phyloP scores from a whole-genome alignment of 1,284 basidiomycete species.

The Sporisorium graminicola region DNA sequence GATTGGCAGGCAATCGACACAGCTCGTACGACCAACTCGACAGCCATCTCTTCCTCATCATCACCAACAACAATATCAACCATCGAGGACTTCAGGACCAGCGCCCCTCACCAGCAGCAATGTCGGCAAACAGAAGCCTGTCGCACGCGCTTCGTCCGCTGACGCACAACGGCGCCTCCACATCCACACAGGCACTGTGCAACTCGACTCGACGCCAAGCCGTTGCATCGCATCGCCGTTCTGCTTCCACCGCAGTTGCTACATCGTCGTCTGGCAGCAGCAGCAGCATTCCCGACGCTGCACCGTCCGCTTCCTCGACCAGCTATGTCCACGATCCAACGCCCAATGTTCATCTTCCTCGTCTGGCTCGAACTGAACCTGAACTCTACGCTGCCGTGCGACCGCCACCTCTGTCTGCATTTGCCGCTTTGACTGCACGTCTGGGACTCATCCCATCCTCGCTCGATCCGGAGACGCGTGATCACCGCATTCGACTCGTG shows the following conservation, averaged over 20 bases:
- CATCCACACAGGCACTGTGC: constrained; percentile 26
- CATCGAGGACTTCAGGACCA: background rate
- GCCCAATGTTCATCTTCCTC: constrained; percentile 57
- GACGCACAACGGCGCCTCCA: constrained; percentile 24
- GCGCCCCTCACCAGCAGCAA: constrained; percentile 1
- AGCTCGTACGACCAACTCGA: constrained; percentile 25
- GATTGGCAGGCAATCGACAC: background rate
- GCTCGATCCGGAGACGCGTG: constrained; percentile 38
- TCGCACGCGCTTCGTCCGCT: constrained; percentile 13
- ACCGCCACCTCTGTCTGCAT: constrained; percentile 53
- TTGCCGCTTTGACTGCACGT: constrained; percentile 59
- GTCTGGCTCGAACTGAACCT: constrained; percentile 60
- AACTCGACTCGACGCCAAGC: constrained; percentile 10
- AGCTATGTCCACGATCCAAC: constrained; percentile 38
- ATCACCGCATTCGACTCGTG: constrained; percentile 53
- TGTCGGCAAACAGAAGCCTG: constrained; percentile 31
- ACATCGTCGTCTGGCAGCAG: constrained; percentile 5
- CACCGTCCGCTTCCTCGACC: constrained; percentile 3
- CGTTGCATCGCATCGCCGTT: constrained; percentile 13
- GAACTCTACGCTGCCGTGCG: constrained; percentile 61
- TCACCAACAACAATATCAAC: constrained; percentile 3
- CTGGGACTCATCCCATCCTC: constrained; percentile 51
- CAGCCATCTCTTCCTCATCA: background rate
- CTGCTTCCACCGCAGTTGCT: constrained; percentile 28
- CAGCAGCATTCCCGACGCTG: background rate